Conservation (phyloP, 495 filamentous ascomycete species). For the Penicillium soppii region DNA sequence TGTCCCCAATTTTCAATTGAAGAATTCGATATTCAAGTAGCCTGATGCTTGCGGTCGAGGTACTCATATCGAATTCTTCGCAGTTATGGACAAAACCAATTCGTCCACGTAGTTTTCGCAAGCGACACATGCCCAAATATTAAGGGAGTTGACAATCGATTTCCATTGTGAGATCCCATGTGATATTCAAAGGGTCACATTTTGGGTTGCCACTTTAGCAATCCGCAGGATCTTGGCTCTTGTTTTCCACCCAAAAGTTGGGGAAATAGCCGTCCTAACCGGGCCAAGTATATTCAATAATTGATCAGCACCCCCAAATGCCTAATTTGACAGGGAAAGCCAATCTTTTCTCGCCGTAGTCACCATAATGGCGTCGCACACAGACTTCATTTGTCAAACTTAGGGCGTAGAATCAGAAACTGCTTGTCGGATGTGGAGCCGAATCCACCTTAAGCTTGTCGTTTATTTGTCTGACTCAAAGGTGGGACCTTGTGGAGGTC, state of each 20-base stretch:
- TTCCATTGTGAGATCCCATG: conserved; percentile 6
- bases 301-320: conserved; percentile 20
- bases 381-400: conserved; percentile 3
- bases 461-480: conserved; percentile 17
- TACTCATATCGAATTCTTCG: not conserved
- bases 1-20: not conserved
- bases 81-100: not conserved
- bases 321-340: conserved; percentile 15
- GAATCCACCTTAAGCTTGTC: conserved; percentile 9
- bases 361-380: conserved; percentile 4
- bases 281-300: conserved; percentile 4
- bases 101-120: not conserved
- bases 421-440: conserved; percentile 14
- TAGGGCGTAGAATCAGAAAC: conserved; percentile 17
- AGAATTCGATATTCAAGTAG: conserved; percentile 7
- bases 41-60: conserved; percentile 15
- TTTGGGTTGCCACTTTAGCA: conserved; percentile 15
- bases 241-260: conserved; percentile 11
- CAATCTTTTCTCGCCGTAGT: conserved; percentile 8
- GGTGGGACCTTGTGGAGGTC: conserved; percentile 7
- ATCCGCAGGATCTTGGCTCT: conserved; percentile 9
- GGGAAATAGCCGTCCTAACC: conserved; percentile 26
- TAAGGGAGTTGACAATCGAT: not conserved
- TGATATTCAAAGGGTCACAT: not conserved
- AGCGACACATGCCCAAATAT: not conserved